Conservation (phyloP, 1,139 yeast genomes). For the Taiozyma sp. region DNA sequence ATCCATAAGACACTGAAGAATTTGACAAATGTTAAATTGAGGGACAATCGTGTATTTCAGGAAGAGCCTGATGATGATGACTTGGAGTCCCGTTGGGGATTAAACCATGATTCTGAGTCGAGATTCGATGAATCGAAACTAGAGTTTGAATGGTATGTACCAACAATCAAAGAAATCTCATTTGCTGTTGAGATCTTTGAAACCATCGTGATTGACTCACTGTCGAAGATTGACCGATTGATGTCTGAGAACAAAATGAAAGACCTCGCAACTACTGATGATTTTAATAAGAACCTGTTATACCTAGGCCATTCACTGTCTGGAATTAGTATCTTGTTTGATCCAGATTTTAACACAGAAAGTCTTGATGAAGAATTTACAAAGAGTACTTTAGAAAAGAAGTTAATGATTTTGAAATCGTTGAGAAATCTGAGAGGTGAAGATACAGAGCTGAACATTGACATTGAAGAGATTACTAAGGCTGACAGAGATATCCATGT, state of each 20-base stretch:
- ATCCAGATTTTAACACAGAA: conserved; percentile 45
- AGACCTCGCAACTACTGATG: conserved; percentile 33
- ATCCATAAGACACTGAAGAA: conserved; percentile 65
- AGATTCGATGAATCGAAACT: conserved; percentile 40
- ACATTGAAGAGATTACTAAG: conserved; percentile 28
- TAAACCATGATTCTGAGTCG: conserved; percentile 47
- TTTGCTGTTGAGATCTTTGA: conserved; percentile 61
- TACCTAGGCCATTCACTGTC: conserved; percentile 58
- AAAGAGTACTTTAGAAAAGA: conserved; percentile 25
- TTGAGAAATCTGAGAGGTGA: conserved; percentile 28
- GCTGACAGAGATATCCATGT: conserved; percentile 19
- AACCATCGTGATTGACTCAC: conserved; percentile 39
- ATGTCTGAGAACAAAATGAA: conserved; percentile 6
- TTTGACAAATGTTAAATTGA: conserved; percentile 52
- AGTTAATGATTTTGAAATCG: conserved; percentile 28
- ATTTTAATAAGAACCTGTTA: conserved; percentile 48
- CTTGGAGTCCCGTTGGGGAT: conserved; percentile 65
- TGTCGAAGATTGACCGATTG: conserved; percentile 37
- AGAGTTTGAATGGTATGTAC: conserved; percentile 71
- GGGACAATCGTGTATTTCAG: conserved; percentile 50
- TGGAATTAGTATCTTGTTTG: conserved; percentile 73
- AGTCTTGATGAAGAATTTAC: conserved; percentile 17
- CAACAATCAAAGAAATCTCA: conserved; percentile 48
- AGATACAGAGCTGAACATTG: conserved; percentile 28
- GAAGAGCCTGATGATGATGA: conserved; percentile 29